These are phyloP conservation scores for Epichloe gansuensis DNA, from an alignment of 2,329 filamentous ascomycete species.

Conservation along the genomic window DNA sequence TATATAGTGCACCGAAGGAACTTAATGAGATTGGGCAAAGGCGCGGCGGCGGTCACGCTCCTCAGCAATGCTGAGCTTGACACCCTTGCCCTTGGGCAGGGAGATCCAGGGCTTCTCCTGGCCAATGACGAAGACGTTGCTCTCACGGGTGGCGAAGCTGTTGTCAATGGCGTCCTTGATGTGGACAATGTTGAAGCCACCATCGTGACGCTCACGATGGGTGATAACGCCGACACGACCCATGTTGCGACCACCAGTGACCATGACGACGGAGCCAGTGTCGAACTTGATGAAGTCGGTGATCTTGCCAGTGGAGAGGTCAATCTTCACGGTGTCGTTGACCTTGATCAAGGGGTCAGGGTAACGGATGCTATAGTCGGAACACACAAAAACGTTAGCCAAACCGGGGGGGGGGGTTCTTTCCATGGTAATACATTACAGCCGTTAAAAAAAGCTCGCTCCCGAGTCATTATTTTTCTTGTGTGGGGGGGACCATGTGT, in stretches of 20 bases:
- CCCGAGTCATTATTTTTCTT: neutral
- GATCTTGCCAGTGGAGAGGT: constrained; percentile 95
- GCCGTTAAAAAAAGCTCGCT: constrained; percentile 27
- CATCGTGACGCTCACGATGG: constrained; percentile 99
- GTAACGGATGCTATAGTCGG: constrained; percentile 76
- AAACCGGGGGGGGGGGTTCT: constrained; percentile 8
- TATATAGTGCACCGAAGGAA: neutral
- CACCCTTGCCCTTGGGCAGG: constrained; percentile 99
- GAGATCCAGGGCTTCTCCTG: constrained; percentile 98
- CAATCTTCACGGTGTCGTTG: constrained; percentile 99
- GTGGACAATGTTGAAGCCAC: constrained; percentile 99
- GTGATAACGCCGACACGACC: constrained; percentile 99
- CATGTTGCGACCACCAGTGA: constrained; percentile 99
- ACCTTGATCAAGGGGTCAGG: constrained; percentile 97
- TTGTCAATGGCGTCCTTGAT: constrained; percentile 99
- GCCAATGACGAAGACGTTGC: constrained; percentile 99
- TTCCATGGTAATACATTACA: constrained; percentile 42
- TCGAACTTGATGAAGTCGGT: constrained; percentile 97
- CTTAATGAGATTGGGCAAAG: constrained; percentile 38
- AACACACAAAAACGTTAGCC: constrained; percentile 22
- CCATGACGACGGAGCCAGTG: constrained; percentile 95
- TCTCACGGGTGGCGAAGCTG: constrained; percentile 97
- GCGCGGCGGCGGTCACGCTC: constrained; percentile 97
- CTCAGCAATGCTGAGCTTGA: constrained; percentile 98
- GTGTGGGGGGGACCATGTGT: neutral